These are phyloP conservation scores for Phascolomyces articulosus DNA, from an alignment of 371 early-diverging fungal genomes.

Conservation along the genomic window DNA sequence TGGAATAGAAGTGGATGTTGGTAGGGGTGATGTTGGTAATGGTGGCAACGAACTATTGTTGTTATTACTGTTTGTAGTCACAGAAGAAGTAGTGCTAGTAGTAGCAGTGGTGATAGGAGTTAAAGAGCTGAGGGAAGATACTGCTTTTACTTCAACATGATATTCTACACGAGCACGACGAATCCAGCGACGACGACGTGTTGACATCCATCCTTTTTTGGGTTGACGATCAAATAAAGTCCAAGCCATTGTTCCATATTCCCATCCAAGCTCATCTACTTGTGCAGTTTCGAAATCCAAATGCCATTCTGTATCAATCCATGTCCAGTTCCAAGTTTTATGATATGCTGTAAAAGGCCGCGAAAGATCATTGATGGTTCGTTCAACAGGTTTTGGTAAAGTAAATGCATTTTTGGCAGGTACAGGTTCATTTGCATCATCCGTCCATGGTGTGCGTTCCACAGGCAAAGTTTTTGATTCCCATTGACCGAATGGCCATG, in stretches of 20 bases:
- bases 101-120: no score
- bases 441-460: slow-evolving; percentile 19
- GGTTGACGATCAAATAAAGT: slow-evolving; percentile 17
- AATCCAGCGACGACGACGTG: slow-evolving; percentile 24
- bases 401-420: slow-evolving; percentile 11
- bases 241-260: slow-evolving; percentile 22
- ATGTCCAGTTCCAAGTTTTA: slow-evolving; percentile 17
- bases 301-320: slow-evolving; percentile 22
- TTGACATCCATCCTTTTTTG: slow-evolving; percentile 19
- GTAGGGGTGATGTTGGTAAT: no score
- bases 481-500: slow-evolving; percentile 25
- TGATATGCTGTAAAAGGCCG: slow-evolving; percentile 4
- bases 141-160: slow-evolving; percentile 1
- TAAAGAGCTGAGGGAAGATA: no score
- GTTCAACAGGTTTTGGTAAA: slow-evolving; percentile 10
- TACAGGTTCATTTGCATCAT: slow-evolving; percentile 14
- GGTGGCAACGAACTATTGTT: no score
- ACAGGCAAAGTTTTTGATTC: slow-evolving; percentile 1
- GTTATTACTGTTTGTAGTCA: no score
- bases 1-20: no score
- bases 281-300: slow-evolving; percentile 8
- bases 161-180: slow-evolving; percentile 18
- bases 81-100: no score
- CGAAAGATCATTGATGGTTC: neutral
- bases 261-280: slow-evolving; percentile 20